A percentile compares a stretch with the other conserved stretches of the same genome.
Conservation (phyloP, 2,329 filamentous ascomycete genomes). For the Metarhizium robertsii region DNA sequence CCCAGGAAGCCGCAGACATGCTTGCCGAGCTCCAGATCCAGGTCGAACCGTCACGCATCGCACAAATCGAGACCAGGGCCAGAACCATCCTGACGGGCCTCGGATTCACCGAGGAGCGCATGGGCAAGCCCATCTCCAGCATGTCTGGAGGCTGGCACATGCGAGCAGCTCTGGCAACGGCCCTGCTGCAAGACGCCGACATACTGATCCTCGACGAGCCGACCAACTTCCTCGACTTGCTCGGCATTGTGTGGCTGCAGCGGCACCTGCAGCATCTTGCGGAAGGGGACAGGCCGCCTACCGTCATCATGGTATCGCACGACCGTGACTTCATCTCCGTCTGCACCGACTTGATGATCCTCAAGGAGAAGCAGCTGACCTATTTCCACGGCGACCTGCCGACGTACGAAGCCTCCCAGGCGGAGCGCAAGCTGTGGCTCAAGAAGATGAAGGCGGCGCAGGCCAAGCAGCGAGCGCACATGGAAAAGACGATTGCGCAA, state of each 20-base stretch:
- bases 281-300: conserved; percentile 45
- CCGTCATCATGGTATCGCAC: conserved; percentile 72
- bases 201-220: conserved; percentile 79
- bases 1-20: conserved; percentile 59
- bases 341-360: conserved; percentile 67
- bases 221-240: conserved; percentile 76
- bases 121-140: conserved; percentile 50
- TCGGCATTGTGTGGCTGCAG: conserved; percentile 80
- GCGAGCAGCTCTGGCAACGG: conserved; percentile 55
- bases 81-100: conserved; percentile 58
- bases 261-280: conserved; percentile 53
- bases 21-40: conserved; percentile 60
- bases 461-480: conserved; percentile 70
- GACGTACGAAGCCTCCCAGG: conserved; percentile 58
- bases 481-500: conserved; percentile 66
- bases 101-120: conserved; percentile 56
- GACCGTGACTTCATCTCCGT: conserved; percentile 73
- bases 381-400: conserved; percentile 69
- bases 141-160: conserved; percentile 74
- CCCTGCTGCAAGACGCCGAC: conserved; percentile 63
- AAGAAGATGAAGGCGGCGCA: conserved; percentile 72
- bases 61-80: conserved; percentile 56
- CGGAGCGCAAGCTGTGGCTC: conserved; percentile 59
- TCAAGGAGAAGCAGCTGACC: conserved; percentile 61
- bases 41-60: conserved; percentile 55